Percentiles rank a stretch among this genome's conserved stretches.
phyloP scores from a whole-genome alignment of 768 basidiomycete genomes.

The Coprinellus aureogranulatus region DNA sequence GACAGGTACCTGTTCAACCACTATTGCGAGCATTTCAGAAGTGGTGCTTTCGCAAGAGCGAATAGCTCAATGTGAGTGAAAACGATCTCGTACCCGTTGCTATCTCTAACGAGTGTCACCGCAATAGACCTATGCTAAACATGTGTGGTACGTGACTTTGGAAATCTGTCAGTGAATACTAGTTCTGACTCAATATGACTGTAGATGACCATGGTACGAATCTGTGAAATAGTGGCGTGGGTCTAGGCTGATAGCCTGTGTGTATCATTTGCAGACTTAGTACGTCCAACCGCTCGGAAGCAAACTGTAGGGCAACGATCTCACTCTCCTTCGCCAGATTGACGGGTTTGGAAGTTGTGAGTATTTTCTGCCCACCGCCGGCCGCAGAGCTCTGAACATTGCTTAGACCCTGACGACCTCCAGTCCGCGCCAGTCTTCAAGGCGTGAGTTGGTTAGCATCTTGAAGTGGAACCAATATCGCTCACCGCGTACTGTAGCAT shows the following conservation, averaged over 20 bases:
- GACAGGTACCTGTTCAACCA: conserved; percentile 91
- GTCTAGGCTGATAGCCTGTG: conserved; percentile 5
- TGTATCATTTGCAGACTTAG: conserved; percentile 2
- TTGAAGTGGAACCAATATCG: too few relatives aligned
- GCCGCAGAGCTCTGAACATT: conserved; percentile 8
- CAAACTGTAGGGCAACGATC: neutral
- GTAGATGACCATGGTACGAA: conserved; percentile 79
- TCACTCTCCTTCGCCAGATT: conserved; percentile 37
- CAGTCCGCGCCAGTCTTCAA: conserved; percentile 72
- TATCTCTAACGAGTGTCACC: neutral
- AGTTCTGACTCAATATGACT: neutral
- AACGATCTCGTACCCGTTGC: conserved; percentile 4
- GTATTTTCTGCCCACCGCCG: conserved; percentile 24
- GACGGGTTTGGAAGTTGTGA: conserved; percentile 83
- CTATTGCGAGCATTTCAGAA: conserved; percentile 83
- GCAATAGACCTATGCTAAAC: conserved; percentile 74
- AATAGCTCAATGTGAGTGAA: conserved; percentile 82
- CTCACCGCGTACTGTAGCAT: conserved; percentile 56
- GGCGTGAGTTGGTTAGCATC: conserved; percentile 48
- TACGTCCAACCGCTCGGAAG: neutral
- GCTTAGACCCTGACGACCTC: conserved; percentile 75
- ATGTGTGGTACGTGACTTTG: conserved; percentile 64
- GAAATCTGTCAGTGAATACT: neutral
- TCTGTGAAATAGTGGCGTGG: neutral
- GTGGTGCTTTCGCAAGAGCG: conserved; percentile 86